Percentiles rank a stretch among this genome's conserved stretches.
phyloP scores from a whole-genome alignment of 2,329 filamentous ascomycete species.

The Trichoderma koningiopsis region DNA sequence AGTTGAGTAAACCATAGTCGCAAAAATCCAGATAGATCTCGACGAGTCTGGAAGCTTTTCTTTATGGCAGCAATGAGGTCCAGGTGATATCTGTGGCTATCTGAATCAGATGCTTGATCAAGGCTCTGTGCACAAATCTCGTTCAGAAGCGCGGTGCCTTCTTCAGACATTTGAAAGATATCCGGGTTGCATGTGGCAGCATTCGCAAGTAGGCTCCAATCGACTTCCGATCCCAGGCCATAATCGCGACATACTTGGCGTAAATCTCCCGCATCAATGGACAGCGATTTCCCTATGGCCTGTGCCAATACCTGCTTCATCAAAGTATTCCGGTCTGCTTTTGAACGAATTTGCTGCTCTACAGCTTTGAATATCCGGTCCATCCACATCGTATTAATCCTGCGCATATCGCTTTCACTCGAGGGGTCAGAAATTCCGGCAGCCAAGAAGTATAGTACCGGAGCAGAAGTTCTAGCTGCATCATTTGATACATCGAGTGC shows the following conservation, averaged over 20 bases:
- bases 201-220: constrained; percentile 48
- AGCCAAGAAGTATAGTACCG: constrained; percentile 50
- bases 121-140: constrained; percentile 44
- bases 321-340: constrained; percentile 34
- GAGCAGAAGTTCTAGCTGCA: constrained; percentile 42
- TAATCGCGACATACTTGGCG: constrained; percentile 48
- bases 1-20: constrained; percentile 51
- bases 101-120: constrained; percentile 28
- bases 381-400: constrained; percentile 44
- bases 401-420: constrained; percentile 37
- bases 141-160: constrained; percentile 45
- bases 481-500: constrained; percentile 45
- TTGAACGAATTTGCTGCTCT: constrained; percentile 34
- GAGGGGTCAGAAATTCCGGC: constrained; percentile 34
- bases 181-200: constrained; percentile 51
- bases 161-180: constrained; percentile 46
- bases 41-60: constrained; percentile 47
- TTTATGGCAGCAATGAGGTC: constrained; percentile 48
- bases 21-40: constrained; percentile 50
- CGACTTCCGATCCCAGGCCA: constrained; percentile 41
- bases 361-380: constrained; percentile 40
- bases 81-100: constrained; percentile 32
- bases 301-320: constrained; percentile 39
- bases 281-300: constrained; percentile 36
- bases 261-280: constrained; percentile 46